Conservation (phyloP, 2,329 filamentous ascomycete genomes). For the Periconia digitata region DNA sequence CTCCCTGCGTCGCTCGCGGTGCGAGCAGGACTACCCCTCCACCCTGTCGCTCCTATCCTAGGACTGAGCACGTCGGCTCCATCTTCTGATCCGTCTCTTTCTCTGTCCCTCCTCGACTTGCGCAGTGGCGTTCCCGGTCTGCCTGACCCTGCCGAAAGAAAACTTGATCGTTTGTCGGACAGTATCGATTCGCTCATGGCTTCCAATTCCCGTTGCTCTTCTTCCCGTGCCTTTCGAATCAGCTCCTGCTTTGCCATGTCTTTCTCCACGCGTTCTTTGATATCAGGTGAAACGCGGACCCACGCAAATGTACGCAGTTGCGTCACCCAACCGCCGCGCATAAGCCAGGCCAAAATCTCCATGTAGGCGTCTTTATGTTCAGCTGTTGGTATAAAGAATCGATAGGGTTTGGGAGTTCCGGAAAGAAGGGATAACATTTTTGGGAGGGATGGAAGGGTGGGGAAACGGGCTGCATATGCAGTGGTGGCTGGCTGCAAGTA, state of each 20-base stretch:
- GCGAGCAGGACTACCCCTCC: slow-evolving; percentile 30
- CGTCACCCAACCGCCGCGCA: slow-evolving; percentile 90
- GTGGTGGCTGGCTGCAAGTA: slow-evolving; percentile 69
- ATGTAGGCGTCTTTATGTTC: slow-evolving; percentile 87
- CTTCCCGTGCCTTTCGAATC: slow-evolving; percentile 29
- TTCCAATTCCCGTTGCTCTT: slow-evolving; percentile 30
- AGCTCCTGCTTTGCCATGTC: slow-evolving; percentile 58
- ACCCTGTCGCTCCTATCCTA: slow-evolving; percentile 20
- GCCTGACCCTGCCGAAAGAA: slow-evolving; percentile 26
- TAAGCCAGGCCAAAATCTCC: slow-evolving; percentile 88
- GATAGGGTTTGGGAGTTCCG: slow-evolving; percentile 78
- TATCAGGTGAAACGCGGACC: slow-evolving; percentile 79
- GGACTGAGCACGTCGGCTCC: slow-evolving; percentile 37
- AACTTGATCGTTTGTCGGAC: slow-evolving; percentile 34
- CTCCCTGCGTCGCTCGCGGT: slow-evolving; percentile 39
- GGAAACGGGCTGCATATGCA: slow-evolving; percentile 77
- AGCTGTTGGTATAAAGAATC: slow-evolving; percentile 80
- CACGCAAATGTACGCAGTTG: slow-evolving; percentile 91
- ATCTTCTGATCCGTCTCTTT: slow-evolving; percentile 15
- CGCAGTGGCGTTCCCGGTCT: slow-evolving; percentile 35
- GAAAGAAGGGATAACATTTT: slow-evolving; percentile 87
- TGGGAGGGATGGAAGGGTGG: slow-evolving; percentile 77
- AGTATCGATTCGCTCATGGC: slow-evolving; percentile 29
- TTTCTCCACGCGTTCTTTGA: slow-evolving; percentile 77
- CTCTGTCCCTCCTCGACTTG: slow-evolving; percentile 5